Percentiles rank a stretch among this genome's conserved stretches.
Evolutionary conservation across 441 rosid species (phyloP).

Genomic region (Lepidium campestre): DNA sequence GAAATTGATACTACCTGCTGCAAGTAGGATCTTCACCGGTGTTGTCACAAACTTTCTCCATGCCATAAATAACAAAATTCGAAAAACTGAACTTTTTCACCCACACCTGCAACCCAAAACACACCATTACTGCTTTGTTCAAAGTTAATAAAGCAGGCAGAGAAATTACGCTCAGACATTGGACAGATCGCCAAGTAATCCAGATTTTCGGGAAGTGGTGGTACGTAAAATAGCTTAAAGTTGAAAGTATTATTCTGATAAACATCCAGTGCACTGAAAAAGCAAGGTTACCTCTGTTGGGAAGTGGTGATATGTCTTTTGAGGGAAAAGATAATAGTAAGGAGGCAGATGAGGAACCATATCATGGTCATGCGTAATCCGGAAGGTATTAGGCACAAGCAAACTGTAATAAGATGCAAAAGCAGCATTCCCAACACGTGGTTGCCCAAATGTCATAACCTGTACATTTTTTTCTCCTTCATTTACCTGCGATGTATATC

Average conservation of each 20-base stretch:
- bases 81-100: constrained; percentile 51
- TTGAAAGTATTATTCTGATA: background rate
- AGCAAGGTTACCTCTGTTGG: constrained; percentile 69
- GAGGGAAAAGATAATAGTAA: constrained; percentile 64
- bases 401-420: constrained; percentile 70
- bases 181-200: background rate
- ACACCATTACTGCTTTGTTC: background rate
- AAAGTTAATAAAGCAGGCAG: background rate
- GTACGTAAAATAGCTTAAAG: background rate
- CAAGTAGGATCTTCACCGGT: constrained; percentile 90
- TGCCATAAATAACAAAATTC: constrained; percentile 43
- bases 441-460: constrained; percentile 96
- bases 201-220: background rate
- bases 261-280: background rate
- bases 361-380: constrained; percentile 74
- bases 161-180: background rate
- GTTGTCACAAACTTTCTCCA: constrained; percentile 75
- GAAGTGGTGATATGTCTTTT: constrained; percentile 94
- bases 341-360: constrained; percentile 97
- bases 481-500: constrained; percentile 57
- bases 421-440: constrained; percentile 88
- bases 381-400: constrained; percentile 64
- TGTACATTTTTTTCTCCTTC: constrained; percentile 53
- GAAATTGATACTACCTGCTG: constrained; percentile 45
- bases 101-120: constrained; percentile 55